A percentile compares a stretch with the other conserved stretches of the same genome.
phyloP scores from a whole-genome alignment of 2,329 filamentous ascomycete genomes.

The Xylariomycetidae sp. region DNA sequence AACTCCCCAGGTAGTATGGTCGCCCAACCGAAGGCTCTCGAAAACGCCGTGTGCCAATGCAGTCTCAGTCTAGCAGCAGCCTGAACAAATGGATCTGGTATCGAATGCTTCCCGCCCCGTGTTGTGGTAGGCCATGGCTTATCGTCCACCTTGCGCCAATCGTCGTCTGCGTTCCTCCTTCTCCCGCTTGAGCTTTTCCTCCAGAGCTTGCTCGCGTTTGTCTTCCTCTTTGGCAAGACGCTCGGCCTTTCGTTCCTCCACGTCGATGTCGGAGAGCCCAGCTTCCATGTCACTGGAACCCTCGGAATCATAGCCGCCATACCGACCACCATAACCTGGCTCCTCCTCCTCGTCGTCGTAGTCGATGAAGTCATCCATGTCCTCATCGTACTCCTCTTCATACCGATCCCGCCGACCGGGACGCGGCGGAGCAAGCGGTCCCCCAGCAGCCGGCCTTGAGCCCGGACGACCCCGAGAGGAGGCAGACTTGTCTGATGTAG shows the following conservation, averaged over 20 bases:
- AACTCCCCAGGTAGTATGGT: too few species aligned
- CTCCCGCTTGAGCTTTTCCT: constrained; percentile 26
- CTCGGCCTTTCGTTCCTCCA: constrained; percentile 61
- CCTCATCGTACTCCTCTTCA: constrained; percentile 58
- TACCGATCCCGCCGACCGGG: constrained; percentile 29
- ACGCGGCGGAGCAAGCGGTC: constrained; percentile 31
- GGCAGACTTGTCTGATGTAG: constrained; percentile 25
- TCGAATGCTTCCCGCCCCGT: too few species aligned
- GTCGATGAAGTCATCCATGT: constrained; percentile 55
- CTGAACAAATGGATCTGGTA: too few species aligned
- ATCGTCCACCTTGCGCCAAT: constrained; percentile 11
- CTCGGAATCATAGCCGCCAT: constrained; percentile 58
- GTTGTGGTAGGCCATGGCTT: constrained; percentile 3
- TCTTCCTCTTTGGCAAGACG: constrained; percentile 62
- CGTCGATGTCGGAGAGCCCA: constrained; percentile 65
- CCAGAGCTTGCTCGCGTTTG: constrained; percentile 46
- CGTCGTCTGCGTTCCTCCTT: constrained; percentile 26
- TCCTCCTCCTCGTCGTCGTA: constrained; percentile 54
- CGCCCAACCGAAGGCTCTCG: too few species aligned
- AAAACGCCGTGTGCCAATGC: too few species aligned
- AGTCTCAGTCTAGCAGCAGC: too few species aligned
- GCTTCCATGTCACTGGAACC: constrained; percentile 75
- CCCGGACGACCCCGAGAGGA: constrained; percentile 11
- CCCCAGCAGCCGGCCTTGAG: constrained; percentile 20
- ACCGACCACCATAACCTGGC: constrained; percentile 40